Percentiles rank a stretch among this genome's conserved stretches.
Evolutionary conservation across 1,284 basidiomycete species (phyloP).

Genomic region (Puccinia hordei): DNA sequence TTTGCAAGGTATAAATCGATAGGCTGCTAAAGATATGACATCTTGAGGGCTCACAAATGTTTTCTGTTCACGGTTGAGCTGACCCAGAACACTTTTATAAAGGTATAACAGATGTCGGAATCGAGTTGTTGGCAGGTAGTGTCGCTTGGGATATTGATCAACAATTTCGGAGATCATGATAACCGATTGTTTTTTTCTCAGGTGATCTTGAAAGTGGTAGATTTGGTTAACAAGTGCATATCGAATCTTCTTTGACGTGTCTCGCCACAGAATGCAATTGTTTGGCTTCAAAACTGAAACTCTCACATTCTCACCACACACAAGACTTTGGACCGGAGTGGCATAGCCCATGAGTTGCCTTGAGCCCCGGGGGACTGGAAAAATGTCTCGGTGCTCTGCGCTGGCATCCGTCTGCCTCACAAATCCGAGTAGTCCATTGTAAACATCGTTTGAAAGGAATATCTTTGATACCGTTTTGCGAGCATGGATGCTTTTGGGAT

Average conservation of each 20-base stretch:
- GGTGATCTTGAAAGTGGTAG: neutral
- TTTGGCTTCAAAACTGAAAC: conserved; percentile 16
- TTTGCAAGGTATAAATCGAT: conserved; percentile 13
- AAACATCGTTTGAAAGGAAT: too few relatives aligned
- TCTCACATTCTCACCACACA: neutral
- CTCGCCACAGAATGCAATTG: neutral
- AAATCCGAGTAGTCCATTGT: too few relatives aligned
- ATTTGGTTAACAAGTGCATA: conserved; percentile 2
- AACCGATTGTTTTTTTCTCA: too few relatives aligned
- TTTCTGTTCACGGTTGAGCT: too few relatives aligned
- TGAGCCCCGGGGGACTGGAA: neutral
- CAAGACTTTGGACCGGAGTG: neutral
- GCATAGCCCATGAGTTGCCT: neutral
- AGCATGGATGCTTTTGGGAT: neutral
- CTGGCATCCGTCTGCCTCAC: neutral
- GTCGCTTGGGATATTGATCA: too few relatives aligned
- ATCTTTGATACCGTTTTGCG: too few relatives aligned
- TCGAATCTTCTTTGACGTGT: neutral
- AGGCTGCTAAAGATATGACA: neutral
- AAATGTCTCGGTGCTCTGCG: neutral
- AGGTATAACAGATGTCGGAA: too few relatives aligned
- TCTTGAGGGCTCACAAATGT: too few relatives aligned
- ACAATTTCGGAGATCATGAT: too few relatives aligned
- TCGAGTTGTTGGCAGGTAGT: too few relatives aligned
- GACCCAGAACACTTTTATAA: too few relatives aligned